These are phyloP conservation scores for Hyparrhenia diplandra DNA, from an alignment of 176 grass and related monocot genomes.

Conservation along the genomic window DNA sequence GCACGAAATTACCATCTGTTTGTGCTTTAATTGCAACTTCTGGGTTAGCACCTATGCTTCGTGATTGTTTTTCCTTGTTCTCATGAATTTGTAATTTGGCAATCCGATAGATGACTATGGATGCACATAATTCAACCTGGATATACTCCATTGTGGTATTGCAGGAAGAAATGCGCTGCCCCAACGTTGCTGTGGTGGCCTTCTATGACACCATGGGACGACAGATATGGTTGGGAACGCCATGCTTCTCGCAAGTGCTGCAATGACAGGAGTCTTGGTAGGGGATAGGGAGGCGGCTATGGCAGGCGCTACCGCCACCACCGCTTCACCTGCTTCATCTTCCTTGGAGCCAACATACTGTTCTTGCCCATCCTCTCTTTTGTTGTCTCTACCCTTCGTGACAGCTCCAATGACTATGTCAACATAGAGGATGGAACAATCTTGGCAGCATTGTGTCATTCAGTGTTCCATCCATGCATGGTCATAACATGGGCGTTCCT, in stretches of 20 bases:
- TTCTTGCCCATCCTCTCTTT: slow-evolving; percentile 25
- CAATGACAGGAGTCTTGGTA: background rate
- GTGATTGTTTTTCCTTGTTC: too few species aligned
- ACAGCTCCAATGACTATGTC: background rate
- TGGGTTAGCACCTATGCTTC: too few species aligned
- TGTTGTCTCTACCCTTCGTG: background rate
- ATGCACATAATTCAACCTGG: background rate
- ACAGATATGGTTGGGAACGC: background rate
- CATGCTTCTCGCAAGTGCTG: background rate
- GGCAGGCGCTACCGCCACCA: background rate
- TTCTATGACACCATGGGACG: background rate
- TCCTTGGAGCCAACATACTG: background rate
- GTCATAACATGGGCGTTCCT: background rate
- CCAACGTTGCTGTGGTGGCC: background rate
- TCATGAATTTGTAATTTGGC: too few species aligned
- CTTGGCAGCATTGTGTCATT: background rate
- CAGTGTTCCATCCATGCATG: background rate
- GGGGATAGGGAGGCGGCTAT: background rate
- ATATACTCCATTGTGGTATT: background rate
- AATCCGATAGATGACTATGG: background rate
- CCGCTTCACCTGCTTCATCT: background rate
- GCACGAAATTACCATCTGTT: too few species aligned
- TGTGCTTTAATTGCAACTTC: too few species aligned
- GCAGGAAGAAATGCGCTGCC: background rate
- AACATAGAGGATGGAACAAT: background rate